Conservation (phyloP, 768 basidiomycete species). For the Mycena sanguinolenta region DNA sequence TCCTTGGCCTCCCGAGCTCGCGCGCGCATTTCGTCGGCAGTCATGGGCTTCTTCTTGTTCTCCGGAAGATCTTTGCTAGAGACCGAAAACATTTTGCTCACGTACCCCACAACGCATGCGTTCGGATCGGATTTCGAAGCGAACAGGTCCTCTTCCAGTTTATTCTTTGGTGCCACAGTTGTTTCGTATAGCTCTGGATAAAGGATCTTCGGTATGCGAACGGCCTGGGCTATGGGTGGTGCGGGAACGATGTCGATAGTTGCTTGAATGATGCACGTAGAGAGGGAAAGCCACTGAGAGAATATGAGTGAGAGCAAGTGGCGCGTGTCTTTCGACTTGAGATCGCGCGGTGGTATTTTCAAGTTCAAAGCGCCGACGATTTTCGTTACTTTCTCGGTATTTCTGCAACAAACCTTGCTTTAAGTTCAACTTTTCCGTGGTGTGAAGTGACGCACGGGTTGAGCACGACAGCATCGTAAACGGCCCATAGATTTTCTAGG, state of each 20-base stretch:
- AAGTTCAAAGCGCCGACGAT: conserved; percentile 87
- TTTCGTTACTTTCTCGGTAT: conserved; percentile 89
- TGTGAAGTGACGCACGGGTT: conserved; percentile 80
- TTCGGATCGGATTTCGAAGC: conserved; percentile 69
- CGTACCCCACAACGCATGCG: conserved; percentile 84
- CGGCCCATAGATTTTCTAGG: conserved; percentile 96
- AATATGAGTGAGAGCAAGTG: conserved; percentile 89
- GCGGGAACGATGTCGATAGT: conserved; percentile 95
- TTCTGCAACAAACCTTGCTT: conserved; percentile 59
- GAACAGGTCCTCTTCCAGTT: conserved; percentile 88
- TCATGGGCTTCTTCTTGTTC: conserved; percentile 81
- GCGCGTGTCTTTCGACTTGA: conserved; percentile 91
- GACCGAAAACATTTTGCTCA: conserved; percentile 99
- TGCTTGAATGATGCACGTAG: conserved; percentile 91
- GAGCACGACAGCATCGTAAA: conserved; percentile 90
- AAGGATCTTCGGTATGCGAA: conserved; percentile 91
- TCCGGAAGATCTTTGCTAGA: conserved; percentile 86
- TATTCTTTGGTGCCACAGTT: conserved; percentile 74
- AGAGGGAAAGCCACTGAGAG: conserved; percentile 96
- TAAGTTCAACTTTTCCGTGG: conserved; percentile 28
- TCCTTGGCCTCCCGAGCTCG: conserved; percentile 69
- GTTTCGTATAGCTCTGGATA: conserved; percentile 81
- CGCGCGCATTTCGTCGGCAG: conserved; percentile 86
- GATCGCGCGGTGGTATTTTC: conserved; percentile 88
- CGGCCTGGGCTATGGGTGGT: conserved; percentile 83